Conservation (phyloP, 73 alveolate species). For the Paramecium bursaria region DNA sequence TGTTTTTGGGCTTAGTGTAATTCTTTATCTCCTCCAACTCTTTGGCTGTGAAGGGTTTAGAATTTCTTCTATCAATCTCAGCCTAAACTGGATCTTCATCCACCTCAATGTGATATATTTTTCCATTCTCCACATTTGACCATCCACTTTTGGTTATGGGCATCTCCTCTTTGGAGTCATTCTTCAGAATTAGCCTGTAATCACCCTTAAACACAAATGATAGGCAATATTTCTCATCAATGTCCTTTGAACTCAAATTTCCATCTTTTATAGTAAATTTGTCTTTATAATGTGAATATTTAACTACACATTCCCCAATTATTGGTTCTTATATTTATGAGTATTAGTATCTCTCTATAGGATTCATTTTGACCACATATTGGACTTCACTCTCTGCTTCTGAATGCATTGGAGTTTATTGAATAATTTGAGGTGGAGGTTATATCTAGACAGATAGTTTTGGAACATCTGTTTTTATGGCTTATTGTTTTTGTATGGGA, state of each 20-base stretch:
- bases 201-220: constrained; percentile 67
- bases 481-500: too few relatives aligned
- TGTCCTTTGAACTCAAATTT: neutral
- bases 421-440: too few relatives aligned
- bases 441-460: too few relatives aligned
- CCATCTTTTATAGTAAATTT: constrained; percentile 60
- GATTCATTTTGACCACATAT: too few relatives aligned
- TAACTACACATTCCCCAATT: too few relatives aligned
- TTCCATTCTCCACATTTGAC: constrained; percentile 57
- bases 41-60: constrained; percentile 63
- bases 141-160: constrained; percentile 1
- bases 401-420: too few relatives aligned
- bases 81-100: constrained; percentile 67
- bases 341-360: too few relatives aligned
- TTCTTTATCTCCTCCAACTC: too few relatives aligned
- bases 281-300: constrained; percentile 62
- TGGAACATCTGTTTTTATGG: too few relatives aligned
- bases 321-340: too few relatives aligned
- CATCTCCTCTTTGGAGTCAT: constrained; percentile 32
- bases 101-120: constrained; percentile 40
- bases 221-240: constrained; percentile 66
- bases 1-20: constrained; percentile 16
- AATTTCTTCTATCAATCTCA: constrained; percentile 26
- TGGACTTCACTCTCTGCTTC: too few relatives aligned
- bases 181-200: constrained; percentile 43